Conservation (phyloP, 805 yeast species). For the Sugiyamaella boreocaroliniensis region DNA sequence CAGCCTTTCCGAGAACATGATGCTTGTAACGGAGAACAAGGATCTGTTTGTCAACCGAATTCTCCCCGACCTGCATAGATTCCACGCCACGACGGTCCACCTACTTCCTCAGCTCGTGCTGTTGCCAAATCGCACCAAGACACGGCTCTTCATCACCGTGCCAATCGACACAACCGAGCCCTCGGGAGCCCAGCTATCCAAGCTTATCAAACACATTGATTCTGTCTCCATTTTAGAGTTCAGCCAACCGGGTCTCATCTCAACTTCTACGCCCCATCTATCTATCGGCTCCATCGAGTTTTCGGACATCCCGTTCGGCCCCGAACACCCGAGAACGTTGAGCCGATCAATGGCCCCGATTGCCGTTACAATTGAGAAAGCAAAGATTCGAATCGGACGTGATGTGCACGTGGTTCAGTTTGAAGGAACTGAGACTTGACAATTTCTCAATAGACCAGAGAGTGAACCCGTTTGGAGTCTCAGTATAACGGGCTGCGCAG, state of each 20-base stretch:
- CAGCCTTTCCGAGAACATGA: constrained; percentile 24
- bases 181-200: background rate
- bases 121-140: constrained; percentile 1
- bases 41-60: constrained; percentile 6
- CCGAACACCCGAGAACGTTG: background rate
- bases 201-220: background rate
- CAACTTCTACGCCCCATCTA: constrained; percentile 4
- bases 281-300: constrained; percentile 4
- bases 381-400: constrained; percentile 15
- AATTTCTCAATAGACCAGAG: no score
- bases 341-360: background rate
- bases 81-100: background rate
- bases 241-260: background rate
- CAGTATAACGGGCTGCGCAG: no score
- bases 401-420: constrained; percentile 7
- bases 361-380: background rate
- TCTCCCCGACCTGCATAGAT: background rate
- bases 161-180: background rate
- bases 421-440: background rate
- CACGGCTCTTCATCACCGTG: constrained; percentile 2
- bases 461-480: no score
- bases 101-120: background rate
- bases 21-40: constrained; percentile 16
- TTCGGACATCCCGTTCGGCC: background rate
- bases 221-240: background rate